Conservation (phyloP, 1,284 basidiomycete genomes). For the Sanghuangporus sanghuang region DNA sequence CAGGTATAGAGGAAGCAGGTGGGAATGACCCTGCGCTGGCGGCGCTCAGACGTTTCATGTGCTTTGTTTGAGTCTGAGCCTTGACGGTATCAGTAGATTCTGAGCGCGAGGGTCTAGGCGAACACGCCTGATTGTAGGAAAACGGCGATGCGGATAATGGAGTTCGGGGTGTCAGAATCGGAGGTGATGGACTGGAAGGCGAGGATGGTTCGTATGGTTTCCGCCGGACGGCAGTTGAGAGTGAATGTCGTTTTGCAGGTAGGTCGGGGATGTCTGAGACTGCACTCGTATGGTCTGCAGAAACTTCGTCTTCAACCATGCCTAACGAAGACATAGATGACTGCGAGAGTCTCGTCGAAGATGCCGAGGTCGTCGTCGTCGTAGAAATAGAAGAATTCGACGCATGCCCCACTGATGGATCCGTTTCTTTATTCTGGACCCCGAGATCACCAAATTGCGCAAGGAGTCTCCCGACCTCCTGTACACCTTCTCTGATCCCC, state of each 20-base stretch:
- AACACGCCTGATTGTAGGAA: neutral
- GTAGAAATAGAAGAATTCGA: conserved; percentile 27
- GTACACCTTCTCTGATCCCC: conserved; percentile 62
- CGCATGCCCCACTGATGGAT: conserved; percentile 17
- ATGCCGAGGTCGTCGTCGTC: conserved; percentile 24
- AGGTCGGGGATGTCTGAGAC: neutral
- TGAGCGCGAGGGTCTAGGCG: neutral
- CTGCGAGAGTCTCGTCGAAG: conserved; percentile 32
- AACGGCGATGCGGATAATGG: neutral
- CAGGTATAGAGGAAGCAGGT: conserved; percentile 29
- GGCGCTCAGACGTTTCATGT: conserved; percentile 7
- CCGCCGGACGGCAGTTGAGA: conserved; percentile 3
- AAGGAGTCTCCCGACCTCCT: conserved; percentile 48
- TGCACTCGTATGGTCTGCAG: neutral
- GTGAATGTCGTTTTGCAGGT: neutral
- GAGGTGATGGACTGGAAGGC: conserved; percentile 3
- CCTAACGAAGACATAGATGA: conserved; percentile 31
- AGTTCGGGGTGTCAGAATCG: conserved; percentile 5
- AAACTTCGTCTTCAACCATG: neutral
- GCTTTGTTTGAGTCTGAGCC: neutral
- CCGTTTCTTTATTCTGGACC: conserved; percentile 21
- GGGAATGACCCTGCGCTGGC: conserved; percentile 21
- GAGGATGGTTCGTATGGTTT: conserved; percentile 14
- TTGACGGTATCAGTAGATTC: neutral
- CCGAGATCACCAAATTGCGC: conserved; percentile 35